These are phyloP conservation scores for Sphaerobolus stellatus DNA, from an alignment of 1,284 basidiomycete genomes.

Conservation along the genomic window DNA sequence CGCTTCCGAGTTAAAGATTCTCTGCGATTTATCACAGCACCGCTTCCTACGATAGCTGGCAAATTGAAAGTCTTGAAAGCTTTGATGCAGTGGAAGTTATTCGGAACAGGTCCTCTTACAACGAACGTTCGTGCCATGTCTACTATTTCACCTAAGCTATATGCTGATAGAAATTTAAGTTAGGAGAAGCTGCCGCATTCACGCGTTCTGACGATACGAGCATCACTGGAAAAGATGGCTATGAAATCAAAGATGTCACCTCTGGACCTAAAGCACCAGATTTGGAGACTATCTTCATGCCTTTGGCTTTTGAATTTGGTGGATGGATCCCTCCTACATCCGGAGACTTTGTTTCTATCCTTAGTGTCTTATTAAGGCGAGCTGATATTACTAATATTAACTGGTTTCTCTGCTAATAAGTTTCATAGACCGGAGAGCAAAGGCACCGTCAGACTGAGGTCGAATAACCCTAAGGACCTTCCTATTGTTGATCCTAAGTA, in stretches of 20 bases:
- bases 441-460: constrained; percentile 41
- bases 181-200: constrained; percentile 32
- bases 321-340: constrained; percentile 17
- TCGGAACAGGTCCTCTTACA: constrained; percentile 46
- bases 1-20: constrained; percentile 39
- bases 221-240: constrained; percentile 22
- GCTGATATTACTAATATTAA: not conserved
- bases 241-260: constrained; percentile 22
- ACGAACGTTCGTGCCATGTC: constrained; percentile 47
- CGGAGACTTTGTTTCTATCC: constrained; percentile 27
- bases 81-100: constrained; percentile 43
- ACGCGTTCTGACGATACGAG: constrained; percentile 28
- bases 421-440: constrained; percentile 39
- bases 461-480: constrained; percentile 38
- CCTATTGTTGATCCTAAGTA: constrained; percentile 48
- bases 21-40: constrained; percentile 16
- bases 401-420: not conserved
- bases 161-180: constrained; percentile 15
- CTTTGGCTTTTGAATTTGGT: constrained; percentile 19
- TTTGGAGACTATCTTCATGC: constrained; percentile 27
- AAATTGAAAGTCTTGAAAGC: constrained; percentile 37
- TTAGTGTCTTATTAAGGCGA: constrained; percentile 14
- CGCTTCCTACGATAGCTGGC: constrained; percentile 32
- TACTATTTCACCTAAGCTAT: not conserved
- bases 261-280: constrained; percentile 29